A percentile compares a stretch with the other conserved stretches of the same genome.
These are phyloP conservation scores for Petunia hybrid DNA, from an alignment of 305 asterid species.

Conservation along the genomic window DNA sequence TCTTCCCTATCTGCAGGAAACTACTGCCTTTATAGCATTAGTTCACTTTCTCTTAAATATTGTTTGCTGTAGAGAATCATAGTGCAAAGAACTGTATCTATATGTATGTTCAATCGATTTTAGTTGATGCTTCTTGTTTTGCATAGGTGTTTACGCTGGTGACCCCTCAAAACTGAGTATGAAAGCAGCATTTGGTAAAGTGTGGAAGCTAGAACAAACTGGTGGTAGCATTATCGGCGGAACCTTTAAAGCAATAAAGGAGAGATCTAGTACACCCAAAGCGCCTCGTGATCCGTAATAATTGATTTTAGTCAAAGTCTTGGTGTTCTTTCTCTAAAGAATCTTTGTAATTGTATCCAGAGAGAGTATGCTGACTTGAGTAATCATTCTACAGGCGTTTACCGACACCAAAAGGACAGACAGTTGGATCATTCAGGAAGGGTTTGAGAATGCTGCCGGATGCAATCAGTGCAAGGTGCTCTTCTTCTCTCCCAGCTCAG, in stretches of 20 bases:
- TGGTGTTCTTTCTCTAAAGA: slow-evolving; percentile 39
- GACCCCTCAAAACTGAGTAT: slow-evolving; percentile 95
- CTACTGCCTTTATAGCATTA: slow-evolving; percentile 9
- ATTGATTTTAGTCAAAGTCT: slow-evolving; percentile 34
- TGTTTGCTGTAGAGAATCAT: slow-evolving; percentile 7
- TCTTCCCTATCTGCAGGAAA: background rate
- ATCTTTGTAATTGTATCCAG: slow-evolving; percentile 33
- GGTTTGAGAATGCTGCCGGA: slow-evolving; percentile 84
- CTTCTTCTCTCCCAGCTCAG: slow-evolving; percentile 28
- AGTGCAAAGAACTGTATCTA: background rate
- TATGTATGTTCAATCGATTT: background rate
- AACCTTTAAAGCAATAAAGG: slow-evolving; percentile 77
- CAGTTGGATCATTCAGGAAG: slow-evolving; percentile 91
- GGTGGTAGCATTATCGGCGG: slow-evolving; percentile 98
- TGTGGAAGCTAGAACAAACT: slow-evolving; percentile 95
- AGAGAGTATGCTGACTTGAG: slow-evolving; percentile 34
- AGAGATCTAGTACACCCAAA: slow-evolving; percentile 60
- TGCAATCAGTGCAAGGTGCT: slow-evolving; percentile 80
- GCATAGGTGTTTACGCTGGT: slow-evolving; percentile 93
- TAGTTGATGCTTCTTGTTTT: slow-evolving; percentile 26
- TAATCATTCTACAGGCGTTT: slow-evolving; percentile 68
- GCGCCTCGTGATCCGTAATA: slow-evolving; percentile 86
- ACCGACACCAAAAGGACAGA: slow-evolving; percentile 94
- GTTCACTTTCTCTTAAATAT: background rate
- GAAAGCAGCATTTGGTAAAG: slow-evolving; percentile 99